These are phyloP conservation scores for Ilex aquifolium DNA, from an alignment of 257 asterid species.

Conservation along the genomic window DNA sequence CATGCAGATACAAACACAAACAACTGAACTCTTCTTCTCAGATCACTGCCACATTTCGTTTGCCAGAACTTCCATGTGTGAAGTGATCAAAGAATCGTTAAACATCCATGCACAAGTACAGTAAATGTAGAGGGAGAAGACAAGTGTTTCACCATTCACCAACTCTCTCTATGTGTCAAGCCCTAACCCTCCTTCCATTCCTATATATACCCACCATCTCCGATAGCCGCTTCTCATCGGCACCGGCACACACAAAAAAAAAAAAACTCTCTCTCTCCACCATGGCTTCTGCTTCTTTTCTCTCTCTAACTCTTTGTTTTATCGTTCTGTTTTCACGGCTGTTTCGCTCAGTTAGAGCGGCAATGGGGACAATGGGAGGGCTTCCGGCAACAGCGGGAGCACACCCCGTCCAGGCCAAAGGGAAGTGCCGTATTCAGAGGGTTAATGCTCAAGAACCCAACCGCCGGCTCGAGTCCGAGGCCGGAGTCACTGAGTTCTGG, in stretches of 20 bases:
- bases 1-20: too few relatives aligned
- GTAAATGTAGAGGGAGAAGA: slow-evolving; percentile 24
- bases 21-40: too few relatives aligned
- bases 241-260: background rate
- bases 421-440: slow-evolving; percentile 42
- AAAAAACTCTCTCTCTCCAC: background rate
- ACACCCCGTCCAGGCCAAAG: slow-evolving; percentile 33
- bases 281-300: slow-evolving; percentile 25
- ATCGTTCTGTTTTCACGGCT: slow-evolving; percentile 22
- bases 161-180: slow-evolving; percentile 41
- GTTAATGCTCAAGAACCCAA: slow-evolving; percentile 47
- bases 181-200: background rate
- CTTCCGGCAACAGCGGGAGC: slow-evolving; percentile 36
- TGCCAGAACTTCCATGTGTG: slow-evolving; percentile 21
- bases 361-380: slow-evolving; percentile 22
- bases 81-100: background rate
- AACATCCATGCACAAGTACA: slow-evolving; percentile 26
- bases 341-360: slow-evolving; percentile 22
- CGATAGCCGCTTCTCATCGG: slow-evolving; percentile 24
- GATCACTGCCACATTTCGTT: slow-evolving; percentile 30
- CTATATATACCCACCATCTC: slow-evolving; percentile 22
- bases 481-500: slow-evolving; percentile 55
- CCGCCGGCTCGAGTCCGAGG: slow-evolving; percentile 35
- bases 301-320: slow-evolving; percentile 21
- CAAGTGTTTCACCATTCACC: slow-evolving; percentile 23